These are phyloP conservation scores for Thielaviopsis cerberus DNA, from an alignment of 2,329 filamentous ascomycete species.

Conservation along the genomic window DNA sequence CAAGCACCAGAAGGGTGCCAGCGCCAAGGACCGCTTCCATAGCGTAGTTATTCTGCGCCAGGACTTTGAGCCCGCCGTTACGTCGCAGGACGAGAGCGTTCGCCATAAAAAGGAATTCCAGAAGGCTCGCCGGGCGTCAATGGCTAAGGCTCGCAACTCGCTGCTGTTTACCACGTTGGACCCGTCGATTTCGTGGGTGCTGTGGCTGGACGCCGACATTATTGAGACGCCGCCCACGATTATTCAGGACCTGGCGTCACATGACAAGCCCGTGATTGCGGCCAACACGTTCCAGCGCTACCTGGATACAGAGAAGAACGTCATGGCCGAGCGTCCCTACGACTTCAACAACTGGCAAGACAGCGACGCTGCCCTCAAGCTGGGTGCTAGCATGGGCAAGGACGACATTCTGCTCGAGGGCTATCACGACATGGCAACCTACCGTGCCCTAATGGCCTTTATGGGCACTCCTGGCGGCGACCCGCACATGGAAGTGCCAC, in stretches of 20 bases:
- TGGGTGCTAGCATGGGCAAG: slow-evolving; percentile 63
- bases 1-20: slow-evolving; percentile 61
- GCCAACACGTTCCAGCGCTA: no score
- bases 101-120: slow-evolving; percentile 85
- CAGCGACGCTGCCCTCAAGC: slow-evolving; percentile 55
- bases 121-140: slow-evolving; percentile 66
- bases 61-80: slow-evolving; percentile 70
- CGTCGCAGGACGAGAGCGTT: slow-evolving; percentile 72
- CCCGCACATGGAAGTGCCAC: slow-evolving; percentile 43
- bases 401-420: slow-evolving; percentile 89
- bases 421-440: slow-evolving; percentile 87
- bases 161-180: slow-evolving; percentile 89
- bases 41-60: slow-evolving; percentile 88
- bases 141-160: slow-evolving; percentile 86
- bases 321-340: no score
- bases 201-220: slow-evolving; percentile 89
- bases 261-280: no score
- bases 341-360: slow-evolving; percentile 98
- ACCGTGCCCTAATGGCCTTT: slow-evolving; percentile 77
- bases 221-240: slow-evolving; percentile 68
- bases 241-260: slow-evolving; percentile 76
- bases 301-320: no score
- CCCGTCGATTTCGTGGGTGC: slow-evolving; percentile 79
- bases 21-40: slow-evolving; percentile 68
- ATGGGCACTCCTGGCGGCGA: slow-evolving; percentile 41